These are phyloP conservation scores for Huiozyma sinensis DNA, from an alignment of 805 yeast species.

Conservation along the genomic window DNA sequence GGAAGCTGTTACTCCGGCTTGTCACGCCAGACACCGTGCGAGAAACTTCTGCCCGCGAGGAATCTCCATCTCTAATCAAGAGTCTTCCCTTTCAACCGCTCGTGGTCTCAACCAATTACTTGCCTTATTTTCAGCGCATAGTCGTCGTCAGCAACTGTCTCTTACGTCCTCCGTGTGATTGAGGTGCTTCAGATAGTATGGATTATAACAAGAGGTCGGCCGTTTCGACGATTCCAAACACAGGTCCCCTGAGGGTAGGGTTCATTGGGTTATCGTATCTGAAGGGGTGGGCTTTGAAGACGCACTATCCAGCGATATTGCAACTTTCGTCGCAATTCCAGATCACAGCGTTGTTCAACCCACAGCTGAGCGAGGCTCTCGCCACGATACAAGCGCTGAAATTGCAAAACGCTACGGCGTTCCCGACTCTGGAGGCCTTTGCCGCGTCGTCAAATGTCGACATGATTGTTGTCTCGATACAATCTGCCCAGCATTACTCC, in stretches of 20 bases:
- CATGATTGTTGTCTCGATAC: constrained; percentile 20
- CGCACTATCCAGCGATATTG: constrained; percentile 22
- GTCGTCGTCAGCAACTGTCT: no score
- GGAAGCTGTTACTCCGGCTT: no score
- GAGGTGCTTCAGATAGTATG: constrained; percentile 6
- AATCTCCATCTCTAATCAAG: no score
- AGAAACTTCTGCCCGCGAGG: no score
- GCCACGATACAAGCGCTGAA: constrained; percentile 17
- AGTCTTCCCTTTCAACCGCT: no score
- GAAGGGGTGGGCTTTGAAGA: constrained; percentile 26
- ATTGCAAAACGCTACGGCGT: constrained; percentile 18
- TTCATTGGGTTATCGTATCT: constrained; percentile 17
- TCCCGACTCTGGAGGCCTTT: constrained; percentile 17
- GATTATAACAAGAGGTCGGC: constrained; percentile 22
- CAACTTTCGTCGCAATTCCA: constrained; percentile 24
- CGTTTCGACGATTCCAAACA: constrained; percentile 23
- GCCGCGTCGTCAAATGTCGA: constrained; percentile 16
- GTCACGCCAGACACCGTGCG: no score
- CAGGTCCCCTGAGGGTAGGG: constrained; percentile 22
- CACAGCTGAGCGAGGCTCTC: constrained; percentile 12
- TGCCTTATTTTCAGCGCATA: no score
- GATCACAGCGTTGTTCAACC: constrained; percentile 20
- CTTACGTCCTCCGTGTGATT: no score
- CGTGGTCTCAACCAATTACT: no score
- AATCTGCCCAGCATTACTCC: constrained; percentile 13